Base-by-base conservation (phyloP, 1,284 basidiomycete genomes). In the Trichosporon ovoides region DNA sequence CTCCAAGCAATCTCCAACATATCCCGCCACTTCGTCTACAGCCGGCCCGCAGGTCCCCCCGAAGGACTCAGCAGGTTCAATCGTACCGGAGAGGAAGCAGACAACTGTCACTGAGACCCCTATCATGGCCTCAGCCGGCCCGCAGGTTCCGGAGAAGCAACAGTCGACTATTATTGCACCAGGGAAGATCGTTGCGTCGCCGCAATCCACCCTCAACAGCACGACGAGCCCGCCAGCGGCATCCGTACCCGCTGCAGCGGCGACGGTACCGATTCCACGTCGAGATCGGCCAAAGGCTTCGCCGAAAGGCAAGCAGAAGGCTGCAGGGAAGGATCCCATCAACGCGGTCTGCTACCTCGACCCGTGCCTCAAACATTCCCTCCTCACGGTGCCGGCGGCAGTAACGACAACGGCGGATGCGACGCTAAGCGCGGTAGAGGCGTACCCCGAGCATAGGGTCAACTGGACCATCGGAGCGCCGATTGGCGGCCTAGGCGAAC, bases 311-410 rank as follows among this genome's bases (percentile, higher is more conserved):
- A 50, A 57, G 13, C 19, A 20, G 3, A n/a, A 24, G 9, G 51
- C 18, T 3, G 34, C 22, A 0, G 70, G 67, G 18, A 66, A 66
- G 31, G 68, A 62, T 11, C 65, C 68, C 0, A 66, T 76, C 51
- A 67, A 65, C 57, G 69, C 66, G 2, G 71, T 67, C 1, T 66
- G 70, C 36, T 71, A 68, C 57, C 58, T 76, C 34, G 74, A 76
- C 60, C 74, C 74, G 0, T 61, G 53, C 16, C 61, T 76, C 2
- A 34, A 51, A 16, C 60, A 63, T 7, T 49, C 64, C 18, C 48
- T 61, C 6, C 48, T 68, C 9, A 54, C 58, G 3, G 60, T 74
- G 11, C 71, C 72, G 0, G 67, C 66, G 20, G 58, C 64, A 38
- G 52, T 73, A 9, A 63, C 65, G 22, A 66, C 66, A 35, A 52